phyloP scores from a whole-genome alignment of 139 green algal species.

The Haematococcus lacustris region DNA sequence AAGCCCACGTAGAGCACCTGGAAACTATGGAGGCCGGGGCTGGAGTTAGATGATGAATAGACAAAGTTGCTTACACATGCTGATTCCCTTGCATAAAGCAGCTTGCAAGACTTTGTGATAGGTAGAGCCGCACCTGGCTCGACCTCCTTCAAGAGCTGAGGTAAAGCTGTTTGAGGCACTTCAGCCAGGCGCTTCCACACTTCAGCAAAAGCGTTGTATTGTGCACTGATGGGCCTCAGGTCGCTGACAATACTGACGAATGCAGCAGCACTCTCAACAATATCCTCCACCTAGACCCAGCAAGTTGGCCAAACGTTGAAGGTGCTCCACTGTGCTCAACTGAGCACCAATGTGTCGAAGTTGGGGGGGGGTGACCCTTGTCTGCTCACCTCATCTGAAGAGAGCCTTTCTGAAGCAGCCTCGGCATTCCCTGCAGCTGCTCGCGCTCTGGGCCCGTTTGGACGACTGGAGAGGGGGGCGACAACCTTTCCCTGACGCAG shows the following conservation, averaged over 20 bases:
- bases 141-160: slow-evolving; percentile 25
- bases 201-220: slow-evolving; percentile 33
- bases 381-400: too few species aligned
- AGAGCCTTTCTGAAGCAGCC: background rate
- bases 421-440: background rate
- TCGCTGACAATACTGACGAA: slow-evolving; percentile 40
- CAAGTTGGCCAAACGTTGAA: background rate
- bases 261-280: slow-evolving; percentile 26
- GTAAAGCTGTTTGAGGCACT: background rate
- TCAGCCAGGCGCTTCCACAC: slow-evolving; percentile 7
- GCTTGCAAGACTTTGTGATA: background rate
- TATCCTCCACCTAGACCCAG: slow-evolving; percentile 28
- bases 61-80: too few species aligned
- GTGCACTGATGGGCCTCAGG: slow-evolving; percentile 18
- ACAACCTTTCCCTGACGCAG: too few species aligned
- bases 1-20: slow-evolving; percentile 17
- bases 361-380: too few species aligned
- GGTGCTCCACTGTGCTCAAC: background rate
- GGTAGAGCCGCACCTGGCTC: slow-evolving; percentile 15
- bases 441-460: too few species aligned
- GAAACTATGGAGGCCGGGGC: too few species aligned
- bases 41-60: too few species aligned
- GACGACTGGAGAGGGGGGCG: too few species aligned
- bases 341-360: background rate
- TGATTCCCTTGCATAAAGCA: too few species aligned